Evolutionary conservation across 1,284 basidiomycete species (phyloP), one percentile per base, ranked within the genome.

Genomic region (Apiotrichum sp.): DNA sequence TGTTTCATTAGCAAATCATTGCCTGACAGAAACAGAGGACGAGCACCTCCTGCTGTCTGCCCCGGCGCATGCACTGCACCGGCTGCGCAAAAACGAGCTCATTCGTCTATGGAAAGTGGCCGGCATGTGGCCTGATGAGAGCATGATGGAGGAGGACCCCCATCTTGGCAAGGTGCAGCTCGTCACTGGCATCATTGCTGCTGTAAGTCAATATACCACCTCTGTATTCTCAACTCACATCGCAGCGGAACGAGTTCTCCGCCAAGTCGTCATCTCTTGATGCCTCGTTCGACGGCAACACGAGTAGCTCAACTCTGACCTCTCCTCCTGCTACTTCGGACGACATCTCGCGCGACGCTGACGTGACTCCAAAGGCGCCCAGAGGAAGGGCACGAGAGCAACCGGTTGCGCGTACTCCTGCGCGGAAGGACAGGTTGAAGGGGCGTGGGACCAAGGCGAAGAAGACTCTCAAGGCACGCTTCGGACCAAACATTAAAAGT

Each of bases 81-180:
- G 89, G 34, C 77, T 92, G 45, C 82, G 85, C 50, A 93, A 91
- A 73, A 82, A 84, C 56, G 84, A 89, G 62, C 84, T 95, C 45
- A 77, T 89, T 40, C 81, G 84, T 13, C 78, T 95, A 9, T 92
- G 89, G 76, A 73, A 77, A 39, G 79, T 84, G 22, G 81, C 84
- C 7, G 88, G 87, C n/a, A 82, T 91, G 57, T 82, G 84, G 48
- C 84, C 85, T 16, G 68, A 62, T 34, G 67, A 69, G 4, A 50
- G 10, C 32, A 42, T 50, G 49, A 22, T 52, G 31, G 65, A 67
- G 4, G 77, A 71, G 6, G 75, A 73, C 13, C 70, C 68, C 33
- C 75, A 77, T 22, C 61, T 88, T 62, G 88, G 85, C 10, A 93
- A 93, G 77, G 83, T 81, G 31, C 87, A 90, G 61, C 82, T 93